Base-by-base conservation (phyloP, 108 stramenopile species). In the Skeletonema marinoi region DNA sequence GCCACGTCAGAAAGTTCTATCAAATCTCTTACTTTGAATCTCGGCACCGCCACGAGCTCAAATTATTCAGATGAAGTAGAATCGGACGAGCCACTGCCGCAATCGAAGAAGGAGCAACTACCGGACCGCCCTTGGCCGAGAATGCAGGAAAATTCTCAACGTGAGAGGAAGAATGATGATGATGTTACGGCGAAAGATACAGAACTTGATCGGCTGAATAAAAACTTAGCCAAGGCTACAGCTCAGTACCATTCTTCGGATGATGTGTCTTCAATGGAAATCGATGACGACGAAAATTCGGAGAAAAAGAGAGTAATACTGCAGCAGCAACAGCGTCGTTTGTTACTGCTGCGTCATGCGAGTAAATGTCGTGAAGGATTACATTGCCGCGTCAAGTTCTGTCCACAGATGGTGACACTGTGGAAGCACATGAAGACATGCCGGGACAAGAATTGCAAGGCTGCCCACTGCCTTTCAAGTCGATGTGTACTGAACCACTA, bases 371-470 rank as follows among this genome's bases (percentile, higher is more conserved):
- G 60, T 36, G 75, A 46, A 16, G 88, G 88, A 25, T 66, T 77
- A 2, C 68, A 71, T 42, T 93, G 92, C 70, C 78, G 65, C 16
- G 87, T 82, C 1, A 89, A 82, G 72, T 91, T 87, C 60, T 93
- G 92, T 65, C 71, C 83, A 12, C 89, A 93, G 68, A 91, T 93
- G 92, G 83, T 86, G 17, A 80, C 85, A 36, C 73, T 91, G 3
- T 93, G 92, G 92, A 85, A 88, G 60, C 92, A 93, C 65, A 88
- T 93, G 87, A 89, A 88, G 68, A 84, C 75, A 51, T 93, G 92
- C 67, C 83, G 90, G 7, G 89, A 88, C 73, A 91, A 89, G 81
- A 82, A 86, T 66, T 93, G 92, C 71, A 81, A 76, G 66, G 88
- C 88, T n/a, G 75, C 87, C 6, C 92, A 93, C 60, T 93, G 92